phyloP scores from a whole-genome alignment of 345 rosid species.

The Populus davidiana region DNA sequence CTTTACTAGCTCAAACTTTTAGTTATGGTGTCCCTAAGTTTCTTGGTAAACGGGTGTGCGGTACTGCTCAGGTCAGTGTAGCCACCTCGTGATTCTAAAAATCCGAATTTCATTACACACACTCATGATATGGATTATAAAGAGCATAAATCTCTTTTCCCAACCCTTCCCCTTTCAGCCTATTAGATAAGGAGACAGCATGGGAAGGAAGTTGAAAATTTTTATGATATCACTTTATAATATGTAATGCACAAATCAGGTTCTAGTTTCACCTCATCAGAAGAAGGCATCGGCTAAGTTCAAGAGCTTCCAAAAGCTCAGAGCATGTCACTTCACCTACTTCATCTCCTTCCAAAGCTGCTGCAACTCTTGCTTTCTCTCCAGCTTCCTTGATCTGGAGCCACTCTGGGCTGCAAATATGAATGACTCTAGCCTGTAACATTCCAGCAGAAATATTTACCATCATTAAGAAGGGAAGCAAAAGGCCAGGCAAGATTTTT shows the following conservation, averaged over 20 bases:
- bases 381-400: slow-evolving; percentile 83
- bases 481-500: not conserved
- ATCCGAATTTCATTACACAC: not conserved
- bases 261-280: slow-evolving; percentile 71
- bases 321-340: slow-evolving; percentile 88
- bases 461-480: not conserved
- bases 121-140: not conserved
- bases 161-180: not conserved
- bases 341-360: slow-evolving; percentile 73
- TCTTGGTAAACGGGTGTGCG: not conserved
- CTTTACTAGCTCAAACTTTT: slow-evolving; percentile 11
- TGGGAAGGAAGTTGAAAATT: not conserved
- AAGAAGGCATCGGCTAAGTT: slow-evolving; percentile 91
- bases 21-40: not conserved
- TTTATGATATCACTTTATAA: not conserved
- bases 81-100: not conserved
- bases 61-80: not conserved
- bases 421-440: slow-evolving; percentile 87
- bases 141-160: not conserved
- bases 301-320: slow-evolving; percentile 97
- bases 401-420: slow-evolving; percentile 86
- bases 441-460: slow-evolving; percentile 11
- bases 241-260: not conserved
- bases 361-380: slow-evolving; percentile 77
- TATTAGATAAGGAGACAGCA: not conserved